Evolutionary conservation across 768 basidiomycete species (phyloP), one percentile per base, ranked within the genome.

Genomic region (Boletus edulis): DNA sequence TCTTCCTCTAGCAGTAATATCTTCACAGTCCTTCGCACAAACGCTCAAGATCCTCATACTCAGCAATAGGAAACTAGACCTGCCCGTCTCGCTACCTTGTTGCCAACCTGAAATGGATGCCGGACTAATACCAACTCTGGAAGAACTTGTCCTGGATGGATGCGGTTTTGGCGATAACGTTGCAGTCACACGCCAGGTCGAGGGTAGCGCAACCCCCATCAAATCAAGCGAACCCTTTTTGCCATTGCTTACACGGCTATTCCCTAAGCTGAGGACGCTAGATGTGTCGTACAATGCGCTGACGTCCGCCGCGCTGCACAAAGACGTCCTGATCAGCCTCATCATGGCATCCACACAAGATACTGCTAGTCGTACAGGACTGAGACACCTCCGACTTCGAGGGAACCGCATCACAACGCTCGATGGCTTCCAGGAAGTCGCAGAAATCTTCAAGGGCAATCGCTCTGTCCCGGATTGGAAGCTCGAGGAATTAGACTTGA

Each of bases 401-500:
- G 90, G 91, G 0, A 93, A 93, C 67, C 75, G 73, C 56, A 74
- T 91, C 43, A 73, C 76, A 0, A 78, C 79, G 37, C 72, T 93
- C 7, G 80, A 83, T 22, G 87, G 86, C 0, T 81, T 93, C 62
- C 73, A 78, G 53, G 77, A 69, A 6, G 55, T 89, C 13, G 83
- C 89, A n/a, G 76, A 79, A 58, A 68, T 76, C 40, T 91, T 91
- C 70, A 86, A 79, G 59, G 83, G 84, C 10, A 78, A 87, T 59
- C 73, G 85, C 51, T 75, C 81, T 20, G 78, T 85, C 2, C 75
- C 81, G 0, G 79, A 74, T 52, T 93, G 89, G 89, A 85, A 81
- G 63, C 74, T 93, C 41, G 90, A 93, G 62, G 91, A 93, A 65
- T 69, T 94, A 29, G 91, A 94, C 71, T 58, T 94, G 62, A 73